Evolutionary conservation across 805 yeast genomes (phyloP).

Genomic region (Nakazawaea populi): DNA sequence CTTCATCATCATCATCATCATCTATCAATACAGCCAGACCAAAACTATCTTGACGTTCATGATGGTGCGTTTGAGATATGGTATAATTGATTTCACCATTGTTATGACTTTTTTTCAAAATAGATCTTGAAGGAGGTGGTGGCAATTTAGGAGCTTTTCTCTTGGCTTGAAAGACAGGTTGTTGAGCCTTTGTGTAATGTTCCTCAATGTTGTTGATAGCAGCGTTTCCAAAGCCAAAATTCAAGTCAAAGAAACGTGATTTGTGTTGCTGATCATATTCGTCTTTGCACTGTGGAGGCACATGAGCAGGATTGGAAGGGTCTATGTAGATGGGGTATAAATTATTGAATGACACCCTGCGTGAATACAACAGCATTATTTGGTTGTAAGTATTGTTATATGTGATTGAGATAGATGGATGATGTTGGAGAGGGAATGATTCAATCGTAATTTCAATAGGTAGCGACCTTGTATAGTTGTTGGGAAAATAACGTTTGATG

Average conservation of each 20-base stretch:
- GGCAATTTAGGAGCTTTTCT: conserved; percentile 19
- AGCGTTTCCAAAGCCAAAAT: conserved; percentile 20
- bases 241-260: conserved; percentile 9
- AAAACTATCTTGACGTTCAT: not conserved
- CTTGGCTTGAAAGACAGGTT: conserved; percentile 13
- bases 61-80: not conserved
- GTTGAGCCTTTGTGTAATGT: conserved; percentile 3
- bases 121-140: conserved; percentile 30
- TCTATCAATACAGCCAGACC: not conserved
- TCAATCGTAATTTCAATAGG: too few species aligned
- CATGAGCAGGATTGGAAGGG: conserved; percentile 13
- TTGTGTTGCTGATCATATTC: conserved; percentile 6
- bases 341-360: conserved; percentile 41
- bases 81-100: conserved; percentile 14
- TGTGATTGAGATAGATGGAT: not conserved
- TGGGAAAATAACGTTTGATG: too few species aligned
- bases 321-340: conserved; percentile 26
- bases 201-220: conserved; percentile 12
- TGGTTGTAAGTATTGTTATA: not conserved
- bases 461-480: too few species aligned
- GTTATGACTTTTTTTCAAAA: conserved; percentile 29
- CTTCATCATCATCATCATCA: conserved; percentile 6
- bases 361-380: conserved; percentile 16
- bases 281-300: conserved; percentile 14
- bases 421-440: not conserved